These are phyloP conservation scores for Elaeis guineensis DNA, from an alignment of 176 grass and related monocot genomes.

Conservation along the genomic window DNA sequence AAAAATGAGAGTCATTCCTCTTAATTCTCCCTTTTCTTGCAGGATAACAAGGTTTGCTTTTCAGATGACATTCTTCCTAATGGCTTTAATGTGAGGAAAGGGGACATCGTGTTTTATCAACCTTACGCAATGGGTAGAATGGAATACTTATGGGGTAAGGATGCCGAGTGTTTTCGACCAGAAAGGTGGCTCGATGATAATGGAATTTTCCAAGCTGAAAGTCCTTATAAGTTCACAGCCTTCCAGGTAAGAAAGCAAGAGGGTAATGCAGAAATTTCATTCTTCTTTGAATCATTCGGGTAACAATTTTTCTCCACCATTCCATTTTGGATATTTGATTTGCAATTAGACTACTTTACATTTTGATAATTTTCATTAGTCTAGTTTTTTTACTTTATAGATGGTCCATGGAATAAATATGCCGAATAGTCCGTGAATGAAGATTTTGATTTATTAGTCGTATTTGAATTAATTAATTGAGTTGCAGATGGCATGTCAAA, in stretches of 20 bases:
- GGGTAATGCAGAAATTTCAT: background rate
- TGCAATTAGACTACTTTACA: no score
- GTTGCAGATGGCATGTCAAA: no score
- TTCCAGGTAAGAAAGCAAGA: conserved; percentile 32
- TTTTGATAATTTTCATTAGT: no score
- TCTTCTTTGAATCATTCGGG: no score
- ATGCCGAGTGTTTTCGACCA: conserved; percentile 40
- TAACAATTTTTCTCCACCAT: no score
- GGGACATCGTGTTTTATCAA: conserved; percentile 48
- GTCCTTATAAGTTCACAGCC: conserved; percentile 61
- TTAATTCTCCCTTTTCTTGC: background rate
- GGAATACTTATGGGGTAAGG: conserved; percentile 53
- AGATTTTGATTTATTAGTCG: no score
- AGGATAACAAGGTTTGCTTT: conserved; percentile 68
- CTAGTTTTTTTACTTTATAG: no score
- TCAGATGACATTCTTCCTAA: conserved; percentile 40
- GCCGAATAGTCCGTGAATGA: no score
- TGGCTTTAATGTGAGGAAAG: conserved; percentile 42
- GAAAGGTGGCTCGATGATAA: conserved; percentile 53
- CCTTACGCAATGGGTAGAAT: conserved; percentile 68
- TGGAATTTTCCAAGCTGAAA: conserved; percentile 33
- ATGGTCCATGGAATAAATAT: no score
- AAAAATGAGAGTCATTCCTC: background rate
- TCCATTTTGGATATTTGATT: no score
- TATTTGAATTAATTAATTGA: no score